phyloP scores from a whole-genome alignment of 2,329 filamentous ascomycete species.

The Aureobasidium sp. region DNA sequence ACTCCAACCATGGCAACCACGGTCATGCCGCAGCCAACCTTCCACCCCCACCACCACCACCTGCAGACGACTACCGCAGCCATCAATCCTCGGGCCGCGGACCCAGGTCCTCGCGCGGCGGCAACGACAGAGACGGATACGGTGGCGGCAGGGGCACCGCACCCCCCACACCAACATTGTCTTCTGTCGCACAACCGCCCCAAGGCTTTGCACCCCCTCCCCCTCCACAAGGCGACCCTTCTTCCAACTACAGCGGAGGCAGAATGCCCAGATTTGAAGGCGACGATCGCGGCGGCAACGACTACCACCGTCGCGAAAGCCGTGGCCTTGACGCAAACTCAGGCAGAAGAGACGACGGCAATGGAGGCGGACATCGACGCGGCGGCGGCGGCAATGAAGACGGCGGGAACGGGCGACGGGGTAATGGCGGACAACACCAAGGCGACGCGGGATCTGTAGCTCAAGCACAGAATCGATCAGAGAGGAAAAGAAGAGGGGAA shows the following conservation, averaged over 20 bases:
- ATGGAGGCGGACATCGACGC: neutral
- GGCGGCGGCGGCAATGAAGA: neutral
- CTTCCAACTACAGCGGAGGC: neutral
- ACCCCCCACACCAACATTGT: neutral
- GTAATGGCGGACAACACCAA: neutral
- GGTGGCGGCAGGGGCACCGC: neutral
- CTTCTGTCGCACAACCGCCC: neutral
- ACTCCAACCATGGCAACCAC: neutral
- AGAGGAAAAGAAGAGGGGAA: conserved; percentile 18
- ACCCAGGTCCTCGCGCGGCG: conserved; percentile 18
- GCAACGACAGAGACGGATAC: conserved; percentile 17
- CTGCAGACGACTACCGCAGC: neutral
- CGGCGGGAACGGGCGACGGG: neutral
- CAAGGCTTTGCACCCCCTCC: neutral
- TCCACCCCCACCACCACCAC: neutral
- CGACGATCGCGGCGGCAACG: neutral
- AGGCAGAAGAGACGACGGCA: neutral
- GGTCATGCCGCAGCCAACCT: neutral
- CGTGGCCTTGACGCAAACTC: neutral
- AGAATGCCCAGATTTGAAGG: neutral
- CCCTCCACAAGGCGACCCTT: neutral
- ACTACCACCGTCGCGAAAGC: neutral
- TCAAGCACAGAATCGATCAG: conserved; percentile 1
- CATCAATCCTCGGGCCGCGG: neutral
- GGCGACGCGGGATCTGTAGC: neutral